Evolutionary conservation across 73 alveolate species (phyloP).

Genomic region (Paramecium octaurelia): DNA sequence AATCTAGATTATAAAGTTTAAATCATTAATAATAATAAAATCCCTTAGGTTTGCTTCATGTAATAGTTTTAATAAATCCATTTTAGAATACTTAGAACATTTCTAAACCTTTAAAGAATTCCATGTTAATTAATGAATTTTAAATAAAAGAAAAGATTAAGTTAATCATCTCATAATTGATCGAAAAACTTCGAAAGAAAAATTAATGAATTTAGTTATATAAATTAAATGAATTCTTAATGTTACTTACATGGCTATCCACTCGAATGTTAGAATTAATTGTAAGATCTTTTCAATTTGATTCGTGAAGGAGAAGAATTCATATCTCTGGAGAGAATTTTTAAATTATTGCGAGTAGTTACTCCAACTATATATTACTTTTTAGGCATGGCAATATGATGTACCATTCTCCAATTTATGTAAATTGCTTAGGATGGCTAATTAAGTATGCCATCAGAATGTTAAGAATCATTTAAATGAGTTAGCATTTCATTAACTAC

Average conservation of each 20-base stretch:
- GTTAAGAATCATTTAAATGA: not conserved
- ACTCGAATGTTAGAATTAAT: not conserved
- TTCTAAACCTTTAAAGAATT: constrained; percentile 17
- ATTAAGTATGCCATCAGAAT: not conserved
- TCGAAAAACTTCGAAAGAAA: not conserved
- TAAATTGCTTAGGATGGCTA: not conserved
- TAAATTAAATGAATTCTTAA: not conserved
- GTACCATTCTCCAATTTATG: not conserved
- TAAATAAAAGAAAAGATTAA: not conserved
- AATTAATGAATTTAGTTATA: not conserved
- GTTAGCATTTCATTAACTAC: not conserved
- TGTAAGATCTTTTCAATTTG: not conserved
- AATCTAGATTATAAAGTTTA: not conserved
- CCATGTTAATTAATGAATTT: too few relatives aligned
- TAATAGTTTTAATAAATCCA: not conserved
- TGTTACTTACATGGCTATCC: constrained; percentile 10
- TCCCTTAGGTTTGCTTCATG: not conserved
- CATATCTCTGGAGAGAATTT: not conserved
- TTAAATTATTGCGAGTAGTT: not conserved
- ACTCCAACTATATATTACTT: not conserved
- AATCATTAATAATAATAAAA: not conserved
- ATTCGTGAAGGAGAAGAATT: not conserved
- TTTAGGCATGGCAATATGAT: not conserved
- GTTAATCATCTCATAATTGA: not conserved
- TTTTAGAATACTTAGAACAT: not conserved